These are phyloP conservation scores for Candolleomyces aberdarensis DNA, from an alignment of 768 basidiomycete genomes.

Conservation along the genomic window DNA sequence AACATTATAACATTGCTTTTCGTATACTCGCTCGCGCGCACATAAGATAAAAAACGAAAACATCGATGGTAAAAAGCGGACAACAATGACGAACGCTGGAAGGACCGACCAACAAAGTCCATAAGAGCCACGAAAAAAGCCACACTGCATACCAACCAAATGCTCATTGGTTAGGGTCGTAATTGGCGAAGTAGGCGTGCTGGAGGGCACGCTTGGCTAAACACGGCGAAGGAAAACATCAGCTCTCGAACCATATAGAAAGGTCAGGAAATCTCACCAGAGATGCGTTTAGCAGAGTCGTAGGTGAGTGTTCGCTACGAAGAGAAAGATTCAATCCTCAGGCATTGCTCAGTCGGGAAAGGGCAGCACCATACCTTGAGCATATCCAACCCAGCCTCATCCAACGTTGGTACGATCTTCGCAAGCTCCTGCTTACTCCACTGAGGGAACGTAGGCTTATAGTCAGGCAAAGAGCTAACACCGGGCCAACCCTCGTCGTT, in stretches of 20 bases:
- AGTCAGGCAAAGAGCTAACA: conserved; percentile 84
- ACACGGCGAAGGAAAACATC: conserved; percentile 40
- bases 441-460: conserved; percentile 95
- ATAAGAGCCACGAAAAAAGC: background rate
- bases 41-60: background rate
- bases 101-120: background rate
- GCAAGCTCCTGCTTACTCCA: conserved; percentile 80
- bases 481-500: conserved; percentile 91
- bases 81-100: too few species aligned
- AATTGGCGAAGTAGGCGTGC: conserved; percentile 39
- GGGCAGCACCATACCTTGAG: conserved; percentile 29
- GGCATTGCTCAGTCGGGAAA: too few species aligned
- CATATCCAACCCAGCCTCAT: conserved; percentile 76
- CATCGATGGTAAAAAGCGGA: background rate
- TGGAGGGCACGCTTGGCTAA: conserved; percentile 54
- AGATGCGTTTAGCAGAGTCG: conserved; percentile 89
- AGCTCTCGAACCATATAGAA: background rate
- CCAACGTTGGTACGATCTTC: conserved; percentile 65
- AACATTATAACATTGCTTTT: too few species aligned
- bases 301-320: conserved; percentile 52
- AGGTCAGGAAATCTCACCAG: conserved; percentile 53
- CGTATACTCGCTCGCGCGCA: too few species aligned
- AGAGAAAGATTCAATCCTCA: too few species aligned
- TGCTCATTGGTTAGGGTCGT: background rate
- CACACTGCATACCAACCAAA: background rate